These are phyloP conservation scores for Aspergillus intermedius DNA, from an alignment of 2,329 filamentous ascomycete species.

Conservation along the genomic window DNA sequence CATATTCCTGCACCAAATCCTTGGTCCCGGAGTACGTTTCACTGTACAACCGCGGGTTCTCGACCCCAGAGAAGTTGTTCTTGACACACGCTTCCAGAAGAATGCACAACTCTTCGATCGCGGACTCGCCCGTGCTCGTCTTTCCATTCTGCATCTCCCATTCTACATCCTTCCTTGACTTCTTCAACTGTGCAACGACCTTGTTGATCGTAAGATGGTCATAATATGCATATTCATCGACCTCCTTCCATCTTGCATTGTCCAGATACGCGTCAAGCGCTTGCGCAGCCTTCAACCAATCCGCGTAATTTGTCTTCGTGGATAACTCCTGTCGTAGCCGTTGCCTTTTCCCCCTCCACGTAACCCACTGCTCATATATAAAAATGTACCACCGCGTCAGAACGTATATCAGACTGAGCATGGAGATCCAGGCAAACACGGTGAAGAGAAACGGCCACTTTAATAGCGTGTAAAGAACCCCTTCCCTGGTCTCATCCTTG, in stretches of 20 bases:
- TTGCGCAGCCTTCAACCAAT: constrained; percentile 76
- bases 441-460: constrained; percentile 87
- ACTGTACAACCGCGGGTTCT: constrained; percentile 90
- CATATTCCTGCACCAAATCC: constrained; percentile 78
- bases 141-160: constrained; percentile 25
- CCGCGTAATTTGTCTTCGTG: constrained; percentile 64
- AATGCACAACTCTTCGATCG: constrained; percentile 67
- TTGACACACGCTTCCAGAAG: constrained; percentile 88
- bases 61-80: constrained; percentile 93
- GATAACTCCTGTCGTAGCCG: constrained; percentile 64
- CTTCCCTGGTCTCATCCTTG: constrained; percentile 90
- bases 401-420: constrained; percentile 68
- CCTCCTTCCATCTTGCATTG: constrained; percentile 50
- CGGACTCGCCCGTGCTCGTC: constrained; percentile 30
- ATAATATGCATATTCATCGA: constrained; percentile 66
- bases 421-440: constrained; percentile 72
- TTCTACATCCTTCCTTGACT: constrained; percentile 35
- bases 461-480: constrained; percentile 77
- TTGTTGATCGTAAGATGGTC: constrained; percentile 75
- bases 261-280: constrained; percentile 74
- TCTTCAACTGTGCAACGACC: constrained; percentile 66
- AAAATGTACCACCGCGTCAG: constrained; percentile 83
- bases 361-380: constrained; percentile 82
- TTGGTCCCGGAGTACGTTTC: constrained; percentile 99
- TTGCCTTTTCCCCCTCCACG: constrained; percentile 78